Conservation (phyloP, 2,329 filamentous ascomycete species). For the Apiospora hydei region DNA sequence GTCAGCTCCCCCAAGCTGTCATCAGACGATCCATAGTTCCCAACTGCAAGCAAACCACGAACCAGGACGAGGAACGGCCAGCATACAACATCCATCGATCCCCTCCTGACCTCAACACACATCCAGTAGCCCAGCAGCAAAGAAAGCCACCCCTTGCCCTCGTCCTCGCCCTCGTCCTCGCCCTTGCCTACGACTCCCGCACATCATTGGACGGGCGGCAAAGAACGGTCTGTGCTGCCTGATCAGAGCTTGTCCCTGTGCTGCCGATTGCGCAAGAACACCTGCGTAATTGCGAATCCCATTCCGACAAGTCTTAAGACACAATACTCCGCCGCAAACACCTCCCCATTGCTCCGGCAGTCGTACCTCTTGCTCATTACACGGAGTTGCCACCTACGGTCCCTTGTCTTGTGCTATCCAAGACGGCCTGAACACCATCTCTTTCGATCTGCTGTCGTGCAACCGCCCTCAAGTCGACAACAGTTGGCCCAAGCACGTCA, state of each 20-base stretch:
- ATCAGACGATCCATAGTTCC: constrained; percentile 15
- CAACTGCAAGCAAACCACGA: background rate
- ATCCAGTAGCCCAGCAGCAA: background rate
- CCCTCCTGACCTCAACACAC: background rate
- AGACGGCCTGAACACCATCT: background rate
- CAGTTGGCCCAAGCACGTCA: background rate
- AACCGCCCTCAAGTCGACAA: background rate
- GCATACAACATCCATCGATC: background rate
- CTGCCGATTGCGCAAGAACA: constrained; percentile 18
- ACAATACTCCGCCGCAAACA: background rate
- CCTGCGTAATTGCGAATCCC: constrained; percentile 5
- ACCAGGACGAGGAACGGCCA: background rate
- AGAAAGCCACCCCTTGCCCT: no score
- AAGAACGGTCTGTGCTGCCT: constrained; percentile 7
- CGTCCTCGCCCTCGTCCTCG: no score
- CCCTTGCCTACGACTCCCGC: background rate
- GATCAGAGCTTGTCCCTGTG: background rate
- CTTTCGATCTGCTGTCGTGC: background rate
- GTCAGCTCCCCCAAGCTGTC: background rate
- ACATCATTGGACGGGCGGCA: constrained; percentile 7
- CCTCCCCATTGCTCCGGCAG: background rate
- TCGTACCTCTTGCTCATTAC: background rate
- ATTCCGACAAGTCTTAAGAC: background rate
- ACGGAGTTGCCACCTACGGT: background rate
- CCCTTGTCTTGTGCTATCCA: background rate